Evolutionary conservation across 345 rosid genomes (phyloP), one percentile per base, ranked within the genome.

Genomic region (Cardamine chenopodiifolia): DNA sequence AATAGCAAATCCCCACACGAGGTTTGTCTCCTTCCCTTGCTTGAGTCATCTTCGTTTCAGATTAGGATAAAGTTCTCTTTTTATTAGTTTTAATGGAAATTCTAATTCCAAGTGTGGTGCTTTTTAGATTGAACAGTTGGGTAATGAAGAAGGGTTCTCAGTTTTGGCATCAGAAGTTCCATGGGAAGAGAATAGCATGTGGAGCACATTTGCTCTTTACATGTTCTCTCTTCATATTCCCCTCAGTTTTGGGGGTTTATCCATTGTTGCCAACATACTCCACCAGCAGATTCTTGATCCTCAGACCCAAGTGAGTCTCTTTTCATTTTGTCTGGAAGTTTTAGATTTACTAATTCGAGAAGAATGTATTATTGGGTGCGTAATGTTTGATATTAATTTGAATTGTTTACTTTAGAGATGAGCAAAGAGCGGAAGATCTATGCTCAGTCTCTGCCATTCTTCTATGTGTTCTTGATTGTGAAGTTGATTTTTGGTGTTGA

Each of bases 211-310:
- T 81, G 86, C 82, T 29, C 37, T 86, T 45, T 94, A 91, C 77
- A 79, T 94, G 86, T 85, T 89, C 85, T 85, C 83, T 80, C 80
- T 91, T 54, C 98, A 93, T 60, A 82, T 91, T 59, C 96, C 97
- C 82, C 82, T 90, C 74, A 88, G 97, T 68, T 78, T 81, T 78
- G 93, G 96, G 23, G 98, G 98, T 68, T 80, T 90, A 50, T 89
- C 98, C 26, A 73, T 83, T 47, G 90, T 82, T 74, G 75, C 96
- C 60, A 78, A 83, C 81, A 59, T 79, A 1, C 74, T 89, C 86
- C 87, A 66, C 58, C 85, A 68, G 25, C 79, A 83, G 57, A 78
- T 77, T 83, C 95, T 91, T 74, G 83, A 86, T 81, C 95, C 95
- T n/a, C 86, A 88, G 79, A 85, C 91, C 66, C 79, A 91, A 80